Percentiles rank a stretch among this genome's conserved stretches.
phyloP scores from a whole-genome alignment of 495 filamentous ascomycete genomes.

The Aspergillus cavernicola region DNA sequence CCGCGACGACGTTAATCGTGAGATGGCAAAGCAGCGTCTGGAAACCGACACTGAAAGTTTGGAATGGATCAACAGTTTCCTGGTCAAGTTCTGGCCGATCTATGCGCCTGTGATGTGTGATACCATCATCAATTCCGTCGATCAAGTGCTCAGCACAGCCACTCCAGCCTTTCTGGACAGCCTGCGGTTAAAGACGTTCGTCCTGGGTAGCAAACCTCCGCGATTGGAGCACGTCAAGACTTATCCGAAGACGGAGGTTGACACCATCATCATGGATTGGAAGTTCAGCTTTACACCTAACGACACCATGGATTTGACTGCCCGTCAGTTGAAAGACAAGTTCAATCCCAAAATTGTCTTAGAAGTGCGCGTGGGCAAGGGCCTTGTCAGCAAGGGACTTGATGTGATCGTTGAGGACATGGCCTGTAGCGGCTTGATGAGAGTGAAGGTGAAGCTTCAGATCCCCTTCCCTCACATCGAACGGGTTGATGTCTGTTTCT shows the following conservation, averaged over 20 bases:
- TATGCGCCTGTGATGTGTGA: constrained; percentile 90
- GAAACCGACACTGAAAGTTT: constrained; percentile 91
- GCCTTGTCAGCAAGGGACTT: constrained; percentile 89
- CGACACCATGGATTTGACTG: constrained; percentile 86
- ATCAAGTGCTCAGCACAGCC: constrained; percentile 87
- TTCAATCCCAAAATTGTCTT: constrained; percentile 95
- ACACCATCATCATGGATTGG: constrained; percentile 98
- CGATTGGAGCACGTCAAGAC: constrained; percentile 97
- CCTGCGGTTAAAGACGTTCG: constrained; percentile 84
- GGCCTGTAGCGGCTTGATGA: constrained; percentile 89
- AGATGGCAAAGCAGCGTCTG: constrained; percentile 82
- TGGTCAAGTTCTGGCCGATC: constrained; percentile 99
- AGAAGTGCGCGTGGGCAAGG: constrained; percentile 90
- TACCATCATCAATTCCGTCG: constrained; percentile 87
- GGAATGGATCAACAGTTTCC: constrained; percentile 99
- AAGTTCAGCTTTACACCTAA: constrained; percentile 98
- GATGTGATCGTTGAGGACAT: constrained; percentile 98
- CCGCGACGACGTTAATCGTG: constrained; percentile 88
- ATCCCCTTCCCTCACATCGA: constrained; percentile 94
- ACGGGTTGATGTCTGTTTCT: constrained; percentile 85
- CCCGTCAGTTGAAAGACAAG: constrained; percentile 85
- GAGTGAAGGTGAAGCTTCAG: constrained; percentile 95
- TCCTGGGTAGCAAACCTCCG: constrained; percentile 90
- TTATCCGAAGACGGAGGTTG: constrained; percentile 92
- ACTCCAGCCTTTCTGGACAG: constrained; percentile 93